Base-by-base conservation (phyloP, 768 basidiomycete species). In the Suillus subaureus region DNA sequence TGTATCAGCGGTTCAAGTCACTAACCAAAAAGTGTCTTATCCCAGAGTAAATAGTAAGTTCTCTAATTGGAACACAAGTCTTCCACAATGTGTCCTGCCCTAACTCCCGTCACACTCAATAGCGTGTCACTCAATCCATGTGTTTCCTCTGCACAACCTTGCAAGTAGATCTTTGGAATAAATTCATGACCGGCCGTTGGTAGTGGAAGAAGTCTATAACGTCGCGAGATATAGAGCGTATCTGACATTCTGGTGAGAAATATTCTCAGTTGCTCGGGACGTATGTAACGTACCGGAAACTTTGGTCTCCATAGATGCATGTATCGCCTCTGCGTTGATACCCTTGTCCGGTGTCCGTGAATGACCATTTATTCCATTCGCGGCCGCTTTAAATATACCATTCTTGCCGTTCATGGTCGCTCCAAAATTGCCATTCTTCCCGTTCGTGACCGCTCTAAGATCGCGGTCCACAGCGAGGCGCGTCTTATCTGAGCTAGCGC, bases 71-170 rank as follows among this genome's bases (percentile, higher is more conserved):
- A 40, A 57, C 70, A 69, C 60, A 78, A 67, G 70, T 84, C 84
- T 12, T 71, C 76, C 21, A 83, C 74, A 8, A 84, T 78, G 69
- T 84, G 81, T 49, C 82, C 83, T 15, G 84, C 81, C 54, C 83
- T 74, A 43, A 81, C 70, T 26, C 80, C 78, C 11, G 82, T 58
- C 18, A 82, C 79, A 65, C 83, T 85, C 65, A 85, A 69, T 23
- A 87, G 70, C 13, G 84, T 84, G 66, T 86, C 79, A 54, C 75
- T 76, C 60, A 80, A 69, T 4, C 79, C 79, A 58, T 80, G 79
- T 12, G 79, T 79, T 58, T 75, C 72, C 66, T 80, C 79, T 39
- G 74, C 73, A 61, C 75, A 70, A 15, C 79, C 79, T 67, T 80
- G 79, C 45, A 80, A 65, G 67, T 79, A 80, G 11, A 80, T 70